These are phyloP conservation scores for Dichomitus squalens DNA, from an alignment of 1,284 basidiomycete genomes.

Conservation along the genomic window DNA sequence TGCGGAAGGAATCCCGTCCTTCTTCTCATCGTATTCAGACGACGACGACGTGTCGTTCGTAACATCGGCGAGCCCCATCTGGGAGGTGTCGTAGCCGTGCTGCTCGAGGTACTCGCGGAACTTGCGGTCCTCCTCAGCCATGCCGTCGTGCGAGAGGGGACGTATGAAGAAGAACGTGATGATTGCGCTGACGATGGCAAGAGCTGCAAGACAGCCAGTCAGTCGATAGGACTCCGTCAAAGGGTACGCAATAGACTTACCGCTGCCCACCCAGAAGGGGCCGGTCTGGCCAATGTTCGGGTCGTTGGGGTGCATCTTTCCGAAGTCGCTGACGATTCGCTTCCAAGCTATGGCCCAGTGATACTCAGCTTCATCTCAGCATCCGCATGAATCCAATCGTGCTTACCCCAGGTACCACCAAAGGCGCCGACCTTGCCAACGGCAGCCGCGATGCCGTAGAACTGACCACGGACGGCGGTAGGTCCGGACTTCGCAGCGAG, in stretches of 20 bases:
- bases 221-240: background rate
- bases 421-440: conserved; percentile 92
- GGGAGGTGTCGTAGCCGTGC: conserved; percentile 75
- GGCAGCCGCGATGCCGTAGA: conserved; percentile 86
- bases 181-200: conserved; percentile 79
- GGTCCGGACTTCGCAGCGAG: conserved; percentile 84
- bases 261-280: conserved; percentile 82
- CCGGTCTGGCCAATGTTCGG: conserved; percentile 67
- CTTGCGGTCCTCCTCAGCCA: conserved; percentile 76
- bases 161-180: conserved; percentile 77
- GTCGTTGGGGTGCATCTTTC: conserved; percentile 43
- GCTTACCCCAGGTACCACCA: conserved; percentile 74
- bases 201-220: conserved; percentile 35
- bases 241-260: conserved; percentile 31
- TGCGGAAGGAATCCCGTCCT: background rate
- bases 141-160: conserved; percentile 77
- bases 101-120: conserved; percentile 81
- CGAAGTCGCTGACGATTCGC: conserved; percentile 48
- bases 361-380: background rate
- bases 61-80: conserved; percentile 54
- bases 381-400: background rate
- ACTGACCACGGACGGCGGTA: conserved; percentile 85
- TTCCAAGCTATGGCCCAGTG: background rate
- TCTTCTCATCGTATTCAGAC: conserved; percentile 18
- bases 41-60: conserved; percentile 15